These are phyloP conservation scores for Hypoxylon sp. DNA, from an alignment of 2,329 filamentous ascomycete species.

Conservation along the genomic window DNA sequence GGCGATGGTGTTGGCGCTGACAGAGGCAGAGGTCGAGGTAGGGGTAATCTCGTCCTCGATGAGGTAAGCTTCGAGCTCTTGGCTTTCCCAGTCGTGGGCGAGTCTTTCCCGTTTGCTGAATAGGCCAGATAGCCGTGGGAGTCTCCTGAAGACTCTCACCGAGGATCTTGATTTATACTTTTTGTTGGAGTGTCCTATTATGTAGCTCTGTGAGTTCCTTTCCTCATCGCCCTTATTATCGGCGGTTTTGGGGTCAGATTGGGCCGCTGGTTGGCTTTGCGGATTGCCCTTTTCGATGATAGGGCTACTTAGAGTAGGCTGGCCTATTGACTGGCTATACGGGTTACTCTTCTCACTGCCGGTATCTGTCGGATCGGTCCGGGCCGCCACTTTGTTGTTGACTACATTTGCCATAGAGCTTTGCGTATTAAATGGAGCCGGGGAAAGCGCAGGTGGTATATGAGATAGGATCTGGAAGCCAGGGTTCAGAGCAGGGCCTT, in stretches of 20 bases:
- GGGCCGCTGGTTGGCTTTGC: background rate
- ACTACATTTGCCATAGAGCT: background rate
- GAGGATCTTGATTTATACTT: background rate
- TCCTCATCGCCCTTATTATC: background rate
- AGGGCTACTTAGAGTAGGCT: background rate
- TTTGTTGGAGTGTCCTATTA: background rate
- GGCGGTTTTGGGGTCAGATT: background rate
- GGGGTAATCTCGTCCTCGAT: constrained; percentile 9
- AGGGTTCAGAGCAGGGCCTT: background rate
- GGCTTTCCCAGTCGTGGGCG: background rate
- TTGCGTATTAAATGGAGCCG: background rate
- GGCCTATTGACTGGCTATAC: background rate
- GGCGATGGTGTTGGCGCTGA: background rate
- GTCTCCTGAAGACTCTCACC: background rate
- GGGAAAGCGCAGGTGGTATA: background rate
- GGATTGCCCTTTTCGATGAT: background rate
- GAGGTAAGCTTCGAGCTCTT: constrained; percentile 32
- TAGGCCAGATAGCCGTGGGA: constrained; percentile 11
- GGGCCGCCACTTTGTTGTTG: background rate
- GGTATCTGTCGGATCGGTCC: background rate
- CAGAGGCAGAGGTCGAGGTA: background rate
- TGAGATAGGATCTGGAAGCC: background rate
- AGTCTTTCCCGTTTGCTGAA: constrained; percentile 3
- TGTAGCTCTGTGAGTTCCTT: background rate
- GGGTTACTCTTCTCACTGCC: background rate